A percentile compares a stretch with the other conserved stretches of the same genome.
These are phyloP conservation scores for Spirogloea muscicola DNA, from an alignment of 139 green algal genomes.

Conservation along the genomic window DNA sequence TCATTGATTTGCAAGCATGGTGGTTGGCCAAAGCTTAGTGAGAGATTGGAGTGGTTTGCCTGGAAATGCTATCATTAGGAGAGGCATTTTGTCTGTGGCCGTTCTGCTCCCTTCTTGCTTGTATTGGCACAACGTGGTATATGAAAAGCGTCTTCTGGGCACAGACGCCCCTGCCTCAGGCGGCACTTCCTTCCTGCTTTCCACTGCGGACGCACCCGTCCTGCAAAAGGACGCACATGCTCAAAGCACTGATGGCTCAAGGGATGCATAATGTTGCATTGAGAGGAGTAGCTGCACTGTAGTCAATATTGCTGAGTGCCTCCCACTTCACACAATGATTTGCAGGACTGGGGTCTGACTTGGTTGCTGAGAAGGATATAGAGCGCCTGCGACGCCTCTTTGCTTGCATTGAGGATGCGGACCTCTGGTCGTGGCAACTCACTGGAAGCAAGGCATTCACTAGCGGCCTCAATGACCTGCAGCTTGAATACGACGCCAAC, in stretches of 20 bases:
- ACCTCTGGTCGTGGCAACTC: conserved; percentile 63
- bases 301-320: background rate
- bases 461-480: conserved; percentile 37
- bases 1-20: background rate
- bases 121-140: too few species aligned
- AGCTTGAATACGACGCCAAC: conserved; percentile 54
- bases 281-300: background rate
- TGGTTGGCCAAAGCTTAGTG: background rate
- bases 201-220: too few species aligned
- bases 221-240: too few species aligned
- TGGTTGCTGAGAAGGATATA: conserved; percentile 7
- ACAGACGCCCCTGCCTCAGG: too few species aligned
- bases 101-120: too few species aligned
- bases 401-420: conserved; percentile 61
- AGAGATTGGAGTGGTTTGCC: too few species aligned
- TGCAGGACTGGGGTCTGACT: background rate
- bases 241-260: too few species aligned
- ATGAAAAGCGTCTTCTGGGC: too few species aligned
- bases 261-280: background rate
- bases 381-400: conserved; percentile 18
- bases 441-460: conserved; percentile 55
- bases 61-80: too few species aligned
- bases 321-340: background rate
- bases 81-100: too few species aligned
- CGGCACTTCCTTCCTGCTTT: too few species aligned